Base-by-base conservation (phyloP, 441 rosid species). In the Codiaeum variegatum region DNA sequence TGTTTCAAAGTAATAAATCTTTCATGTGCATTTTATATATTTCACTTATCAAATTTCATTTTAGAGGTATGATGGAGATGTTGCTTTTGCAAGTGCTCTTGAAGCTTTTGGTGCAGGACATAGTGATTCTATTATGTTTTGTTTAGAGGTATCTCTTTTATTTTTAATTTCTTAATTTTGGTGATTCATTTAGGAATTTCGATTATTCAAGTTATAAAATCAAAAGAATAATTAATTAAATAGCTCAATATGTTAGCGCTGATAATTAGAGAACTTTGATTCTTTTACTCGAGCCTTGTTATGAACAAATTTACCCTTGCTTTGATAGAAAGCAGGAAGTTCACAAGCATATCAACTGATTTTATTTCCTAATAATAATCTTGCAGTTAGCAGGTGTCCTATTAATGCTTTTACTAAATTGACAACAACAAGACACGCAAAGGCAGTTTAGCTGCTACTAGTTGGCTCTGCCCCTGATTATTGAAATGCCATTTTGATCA, bases 71-170 rank as follows among this genome's bases (percentile, higher is more conserved):
- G 98, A 93, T 69, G 96, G 89, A 29, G 99, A 96, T 79, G 85
- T 93, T 79, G 95, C 98, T 78, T 96, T 96, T 78, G 98, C 98
- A 56, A 88, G 88, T 89, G 93, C 99, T 62, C 87, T 96, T 73
- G 99, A 96, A 88, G 75, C 86, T 69, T 96, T 96, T 85, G 97
- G 98, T 66, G 98, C 98, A 73, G 99, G 98, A 54, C 99, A 96
- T 76, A 93, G 89, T 75, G 98, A 96, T 84, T 94, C 97, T n/a
- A 86, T 93, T 90, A 98, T 87, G 90, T 96, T 78, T 96, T 98
- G 79, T 94, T 93, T 81, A 98, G 98, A 85, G 99, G 99, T 93
- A 68, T 52, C 23, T 74, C 59, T n/a, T 9, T 16, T 51, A 49
- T 28, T 4, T 28, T n/a, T n/a, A 23, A 15, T 24, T 42, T 42